Evolutionary conservation across 495 filamentous ascomycete species (phyloP), one percentile per base, ranked within the genome.

Genomic region (Neurospora sp.): DNA sequence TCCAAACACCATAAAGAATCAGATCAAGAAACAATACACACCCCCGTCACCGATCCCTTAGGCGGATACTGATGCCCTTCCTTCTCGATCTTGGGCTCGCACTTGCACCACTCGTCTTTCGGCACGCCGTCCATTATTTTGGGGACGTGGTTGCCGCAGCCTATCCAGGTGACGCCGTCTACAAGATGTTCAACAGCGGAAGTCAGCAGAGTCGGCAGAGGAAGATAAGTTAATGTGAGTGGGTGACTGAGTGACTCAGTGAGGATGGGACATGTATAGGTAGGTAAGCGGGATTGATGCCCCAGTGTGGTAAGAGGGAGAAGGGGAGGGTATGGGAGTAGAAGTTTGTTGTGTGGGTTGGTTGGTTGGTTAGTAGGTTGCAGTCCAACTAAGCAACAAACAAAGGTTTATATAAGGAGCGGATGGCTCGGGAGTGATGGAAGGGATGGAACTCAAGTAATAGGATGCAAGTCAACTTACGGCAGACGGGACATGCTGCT

Each of bases 111-210:
- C 38, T 92, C 81, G 14, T 83, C 77, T 40, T 85, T 81, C 3
- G 90, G 86, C 35, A 93, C 79, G 0, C 78, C 70, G 77, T 91
- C 91, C 84, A 94, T 88, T 12, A 93, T 91, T 2, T 75, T 80
- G 18, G 90, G 85, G 68, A 94, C 85, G 76, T 94, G 92, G 38
- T 46, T 79, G 53, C 92, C 91, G 82, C 92, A 94, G 72, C 92
- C 91, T 75, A 81, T 85, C 92, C 91, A 94, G 69, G 90, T 88
- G 71, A 82, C 79, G 74, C 92, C 91, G 71, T 87, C 91, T 93
- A 71, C n/a, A 5, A 1, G 10, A 59, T 14, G 18, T 7, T 6
- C 38, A 16, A 40, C 38, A 71, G 22, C 37, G 5, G 20, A 35
- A 53, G 20, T 53, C 46, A 11, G 46, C 44, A 53, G 46, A 53